phyloP scores from a whole-genome alignment of 257 asterid species.

The Eucommia ulmoides region DNA sequence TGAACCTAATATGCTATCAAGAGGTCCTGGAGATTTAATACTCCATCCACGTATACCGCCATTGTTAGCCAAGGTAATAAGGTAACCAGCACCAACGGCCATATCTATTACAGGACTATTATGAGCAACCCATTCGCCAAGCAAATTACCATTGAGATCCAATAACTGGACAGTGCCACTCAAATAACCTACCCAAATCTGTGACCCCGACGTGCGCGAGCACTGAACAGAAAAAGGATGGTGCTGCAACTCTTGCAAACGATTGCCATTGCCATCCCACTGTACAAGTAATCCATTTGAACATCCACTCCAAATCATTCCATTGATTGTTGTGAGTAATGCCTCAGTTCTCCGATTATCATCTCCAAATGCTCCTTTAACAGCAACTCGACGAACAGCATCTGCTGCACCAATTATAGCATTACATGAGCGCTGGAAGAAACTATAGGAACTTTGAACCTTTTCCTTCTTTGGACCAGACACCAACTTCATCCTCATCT shows the following conservation, averaged over 20 bases:
- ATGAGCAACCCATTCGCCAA: slow-evolving; percentile 90
- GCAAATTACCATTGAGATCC: slow-evolving; percentile 69
- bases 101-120: slow-evolving; percentile 62
- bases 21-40: slow-evolving; percentile 73
- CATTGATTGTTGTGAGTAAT: slow-evolving; percentile 47
- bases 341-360: slow-evolving; percentile 86
- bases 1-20: slow-evolving; percentile 47
- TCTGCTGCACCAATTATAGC: slow-evolving; percentile 98
- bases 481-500: slow-evolving; percentile 36
- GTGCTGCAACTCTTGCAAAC: slow-evolving; percentile 57
- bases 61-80: slow-evolving; percentile 77
- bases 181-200: slow-evolving; percentile 80
- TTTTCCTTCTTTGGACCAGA: slow-evolving; percentile 59
- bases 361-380: slow-evolving; percentile 69
- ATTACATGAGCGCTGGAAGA: slow-evolving; percentile 96
- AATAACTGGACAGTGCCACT: slow-evolving; percentile 80
- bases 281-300: slow-evolving; percentile 78
- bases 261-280: slow-evolving; percentile 89
- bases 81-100: slow-evolving; percentile 55
- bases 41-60: slow-evolving; percentile 99
- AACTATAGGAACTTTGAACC: slow-evolving; percentile 47
- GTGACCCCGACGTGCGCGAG: slow-evolving; percentile 59
- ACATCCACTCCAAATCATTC: slow-evolving; percentile 89
- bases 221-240: slow-evolving; percentile 64
- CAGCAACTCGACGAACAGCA: slow-evolving; percentile 92